These are phyloP conservation scores for Geotrichum carabidarum DNA, from an alignment of 1,139 yeast genomes.

Conservation along the genomic window DNA sequence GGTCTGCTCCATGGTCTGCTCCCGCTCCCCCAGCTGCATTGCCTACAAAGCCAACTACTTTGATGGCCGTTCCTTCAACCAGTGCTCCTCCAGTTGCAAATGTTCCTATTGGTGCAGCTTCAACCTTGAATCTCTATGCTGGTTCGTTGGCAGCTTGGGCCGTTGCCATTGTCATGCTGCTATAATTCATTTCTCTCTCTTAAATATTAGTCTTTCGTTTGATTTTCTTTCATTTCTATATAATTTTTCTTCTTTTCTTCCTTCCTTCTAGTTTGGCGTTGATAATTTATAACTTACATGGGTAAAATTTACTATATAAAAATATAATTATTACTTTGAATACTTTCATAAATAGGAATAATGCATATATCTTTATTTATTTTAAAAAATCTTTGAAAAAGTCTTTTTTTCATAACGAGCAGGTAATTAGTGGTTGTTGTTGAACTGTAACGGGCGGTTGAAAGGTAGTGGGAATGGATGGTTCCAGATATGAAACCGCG, in stretches of 20 bases:
- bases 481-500: too few species aligned
- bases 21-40: neutral
- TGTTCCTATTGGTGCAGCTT: slow-evolving; percentile 1
- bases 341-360: too few species aligned
- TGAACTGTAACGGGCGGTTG: too few species aligned
- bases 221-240: neutral
- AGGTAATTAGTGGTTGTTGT: too few species aligned
- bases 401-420: too few species aligned
- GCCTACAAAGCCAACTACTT: neutral
- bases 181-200: neutral
- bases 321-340: too few species aligned
- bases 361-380: too few species aligned
- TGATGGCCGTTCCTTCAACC: neutral
- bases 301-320: too few species aligned
- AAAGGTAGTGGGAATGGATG: too few species aligned
- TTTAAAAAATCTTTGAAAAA: too few species aligned
- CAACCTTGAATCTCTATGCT: neutral
- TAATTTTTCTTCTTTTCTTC: neutral
- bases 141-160: slow-evolving; percentile 4
- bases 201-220: neutral
- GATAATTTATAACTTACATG: too few species aligned
- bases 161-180: slow-evolving; percentile 1
- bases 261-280: neutral
- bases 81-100: slow-evolving; percentile 1
- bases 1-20: neutral